Evolutionary conservation across 768 basidiomycete species (phyloP), one percentile per base, ranked within the genome.

Genomic region (Trametes sanguinea): DNA sequence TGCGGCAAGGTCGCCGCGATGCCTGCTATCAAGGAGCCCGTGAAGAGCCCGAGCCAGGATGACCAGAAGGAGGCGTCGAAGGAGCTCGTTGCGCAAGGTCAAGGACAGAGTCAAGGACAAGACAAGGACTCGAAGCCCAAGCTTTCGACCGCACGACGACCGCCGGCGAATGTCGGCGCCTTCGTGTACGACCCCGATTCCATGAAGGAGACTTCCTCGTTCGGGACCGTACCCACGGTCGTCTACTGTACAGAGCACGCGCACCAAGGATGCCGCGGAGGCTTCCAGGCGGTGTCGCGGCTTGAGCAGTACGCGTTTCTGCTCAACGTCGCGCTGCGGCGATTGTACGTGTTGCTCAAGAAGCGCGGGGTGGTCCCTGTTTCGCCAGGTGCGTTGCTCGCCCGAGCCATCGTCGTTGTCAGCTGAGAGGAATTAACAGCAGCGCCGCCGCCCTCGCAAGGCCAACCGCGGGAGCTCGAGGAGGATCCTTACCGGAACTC

Each of bases 251-350:
- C 80, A 5, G 86, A 89, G 13, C 95, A 96, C 72, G 86, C 82
- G 7, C 86, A 88, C 70, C 68, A 76, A 30, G 83, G 82, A 14
- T 92, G 89, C 69, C 79, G 84, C 58, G 71, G 76, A 27, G 94
- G 95, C 10, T 98, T 98, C 76, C 90, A 92, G 71, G 82, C 92
- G 16, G 97, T 97, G 14, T 94, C 95, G 62, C 82, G 96, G 59
- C 76, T 99, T 65, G 97, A 99, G 78, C 97, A 99, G 72, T 99
- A 97, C 74, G 93, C 97, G 2, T 99, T 95, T 80, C 76, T 99
- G 59, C 79, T 99, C 54, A 98, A 98, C 71, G 97, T 98, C 27
- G 97, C 96, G 17, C 80, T 99, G 57, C 82, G 95, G 66, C 84
- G 96, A 69, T 79, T 99, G 55, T 98, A 95, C 75, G 83, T 92